Evolutionary conservation across 169 alveolate genomes (phyloP).

Genomic region (Plasmodium yoelii): DNA sequence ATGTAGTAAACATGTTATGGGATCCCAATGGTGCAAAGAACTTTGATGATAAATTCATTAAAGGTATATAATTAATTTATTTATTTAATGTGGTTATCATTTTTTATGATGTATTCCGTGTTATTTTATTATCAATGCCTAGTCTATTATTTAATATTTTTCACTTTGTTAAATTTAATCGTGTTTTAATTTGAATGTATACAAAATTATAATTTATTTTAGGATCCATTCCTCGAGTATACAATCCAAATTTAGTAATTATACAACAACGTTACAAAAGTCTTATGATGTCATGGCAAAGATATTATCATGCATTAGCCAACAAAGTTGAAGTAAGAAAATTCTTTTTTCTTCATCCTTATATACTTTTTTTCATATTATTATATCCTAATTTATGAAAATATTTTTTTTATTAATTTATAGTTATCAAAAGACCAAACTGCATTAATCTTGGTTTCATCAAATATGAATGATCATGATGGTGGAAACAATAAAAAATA

Average conservation of each 20-base stretch:
- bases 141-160: no score
- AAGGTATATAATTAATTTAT: constrained; percentile 27
- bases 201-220: background rate
- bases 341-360: constrained; percentile 3
- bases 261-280: constrained; percentile 51
- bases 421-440: constrained; percentile 22
- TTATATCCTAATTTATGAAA: background rate
- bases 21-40: constrained; percentile 44
- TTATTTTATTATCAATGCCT: background rate
- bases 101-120: background rate
- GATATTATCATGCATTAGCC: constrained; percentile 59
- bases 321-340: constrained; percentile 30
- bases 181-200: background rate
- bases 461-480: constrained; percentile 45
- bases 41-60: constrained; percentile 49
- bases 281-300: constrained; percentile 21
- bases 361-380: background rate
- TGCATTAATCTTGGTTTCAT: constrained; percentile 19
- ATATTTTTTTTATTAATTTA: background rate
- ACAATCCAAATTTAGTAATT: constrained; percentile 33
- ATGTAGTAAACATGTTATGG: constrained; percentile 37
- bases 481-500: constrained; percentile 4
- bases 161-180: background rate
- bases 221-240: constrained; percentile 44
- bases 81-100: background rate